A percentile compares a stretch with the other conserved stretches of the same genome.
These are phyloP conservation scores for Aspergillus sp. DNA, from an alignment of 2,329 filamentous ascomycete genomes.

Conservation along the genomic window DNA sequence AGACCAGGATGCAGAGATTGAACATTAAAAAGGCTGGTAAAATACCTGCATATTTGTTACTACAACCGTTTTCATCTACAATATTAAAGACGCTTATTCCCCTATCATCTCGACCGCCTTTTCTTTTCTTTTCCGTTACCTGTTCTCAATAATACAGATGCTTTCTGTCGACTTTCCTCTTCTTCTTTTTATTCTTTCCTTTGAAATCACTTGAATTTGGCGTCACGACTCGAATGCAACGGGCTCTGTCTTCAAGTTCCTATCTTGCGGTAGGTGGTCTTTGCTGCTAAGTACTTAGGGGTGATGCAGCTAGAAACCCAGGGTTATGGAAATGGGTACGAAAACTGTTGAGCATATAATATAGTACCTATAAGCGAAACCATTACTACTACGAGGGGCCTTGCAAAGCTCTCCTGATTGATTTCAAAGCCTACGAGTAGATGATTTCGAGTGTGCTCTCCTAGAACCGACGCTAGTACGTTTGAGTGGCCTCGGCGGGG, in stretches of 20 bases:
- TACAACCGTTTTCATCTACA: background rate
- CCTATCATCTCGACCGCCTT: background rate
- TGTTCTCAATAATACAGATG: background rate
- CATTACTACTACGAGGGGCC: background rate
- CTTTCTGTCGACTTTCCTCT: background rate
- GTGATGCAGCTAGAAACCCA: too few species aligned
- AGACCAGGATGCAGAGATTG: constrained; percentile 46
- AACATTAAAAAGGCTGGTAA: constrained; percentile 14
- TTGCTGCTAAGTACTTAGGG: too few species aligned
- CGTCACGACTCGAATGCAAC: background rate
- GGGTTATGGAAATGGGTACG: too few species aligned
- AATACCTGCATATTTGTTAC: background rate
- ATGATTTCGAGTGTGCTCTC: background rate
- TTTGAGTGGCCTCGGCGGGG: constrained; percentile 14
- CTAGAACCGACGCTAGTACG: background rate
- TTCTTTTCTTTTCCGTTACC: background rate
- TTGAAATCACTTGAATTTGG: background rate
- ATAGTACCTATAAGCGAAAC: background rate
- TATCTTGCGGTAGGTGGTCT: too few species aligned
- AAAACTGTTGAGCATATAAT: background rate
- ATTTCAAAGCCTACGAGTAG: background rate
- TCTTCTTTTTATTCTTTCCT: background rate
- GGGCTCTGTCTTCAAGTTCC: too few species aligned
- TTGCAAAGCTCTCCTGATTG: background rate
- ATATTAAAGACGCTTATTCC: background rate